Evolutionary conservation across 139 green algal species (phyloP).

Genomic region (Pleodorina starrii): DNA sequence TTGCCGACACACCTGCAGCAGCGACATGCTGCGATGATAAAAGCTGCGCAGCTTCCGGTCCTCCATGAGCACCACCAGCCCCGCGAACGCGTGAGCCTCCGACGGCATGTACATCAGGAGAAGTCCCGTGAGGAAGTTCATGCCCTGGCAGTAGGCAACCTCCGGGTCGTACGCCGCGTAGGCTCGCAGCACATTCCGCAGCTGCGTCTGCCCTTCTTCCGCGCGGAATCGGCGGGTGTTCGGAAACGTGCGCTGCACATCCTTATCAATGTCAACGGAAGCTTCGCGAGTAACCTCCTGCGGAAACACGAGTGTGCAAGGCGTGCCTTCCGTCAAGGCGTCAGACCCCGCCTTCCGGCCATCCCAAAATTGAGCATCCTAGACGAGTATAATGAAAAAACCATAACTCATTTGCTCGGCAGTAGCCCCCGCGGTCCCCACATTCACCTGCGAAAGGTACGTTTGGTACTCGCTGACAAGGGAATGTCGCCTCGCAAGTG

Average conservation of each 20-base stretch:
- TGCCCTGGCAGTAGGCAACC: conserved; percentile 84
- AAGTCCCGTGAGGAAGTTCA: conserved; percentile 87
- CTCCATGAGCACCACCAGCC: conserved; percentile 83
- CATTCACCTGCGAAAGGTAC: conserved; percentile 37
- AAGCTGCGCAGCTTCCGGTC: conserved; percentile 74
- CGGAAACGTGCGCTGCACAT: conserved; percentile 84
- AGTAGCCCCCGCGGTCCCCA: not conserved
- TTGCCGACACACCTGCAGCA: conserved; percentile 76
- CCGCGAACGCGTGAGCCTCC: conserved; percentile 79
- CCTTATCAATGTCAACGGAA: conserved; percentile 83
- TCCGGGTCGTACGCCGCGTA: conserved; percentile 85
- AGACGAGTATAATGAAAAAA: too few relatives aligned
- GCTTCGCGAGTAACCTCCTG: conserved; percentile 62
- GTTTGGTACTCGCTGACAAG: conserved; percentile 29
- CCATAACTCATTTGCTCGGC: not conserved
- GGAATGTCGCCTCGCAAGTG: conserved; percentile 53
- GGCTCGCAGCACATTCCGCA: conserved; percentile 77
- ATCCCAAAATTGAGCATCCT: too few relatives aligned
- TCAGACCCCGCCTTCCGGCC: not conserved
- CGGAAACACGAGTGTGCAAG: not conserved
- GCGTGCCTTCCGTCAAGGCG: not conserved
- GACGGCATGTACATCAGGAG: conserved; percentile 80
- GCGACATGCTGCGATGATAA: conserved; percentile 78
- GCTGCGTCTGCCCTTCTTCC: conserved; percentile 63
- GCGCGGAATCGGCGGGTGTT: conserved; percentile 45